Base-by-base conservation (phyloP, 306 rosid genomes). In the Lithocarpus polystachyus region DNA sequence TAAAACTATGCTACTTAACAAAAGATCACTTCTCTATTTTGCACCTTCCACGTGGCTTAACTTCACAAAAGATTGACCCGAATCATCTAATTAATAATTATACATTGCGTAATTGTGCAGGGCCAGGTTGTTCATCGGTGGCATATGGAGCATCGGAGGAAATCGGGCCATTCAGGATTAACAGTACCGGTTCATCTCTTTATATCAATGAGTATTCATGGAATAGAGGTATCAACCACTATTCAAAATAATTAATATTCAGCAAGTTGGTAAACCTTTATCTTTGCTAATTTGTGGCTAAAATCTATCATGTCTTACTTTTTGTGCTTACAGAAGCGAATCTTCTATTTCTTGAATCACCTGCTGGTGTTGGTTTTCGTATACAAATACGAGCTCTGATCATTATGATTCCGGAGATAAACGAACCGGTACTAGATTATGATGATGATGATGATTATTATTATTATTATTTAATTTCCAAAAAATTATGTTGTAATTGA, bases 141-240 rank as follows among this genome's bases (percentile, higher is more conserved):
- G 97, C 93, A 80, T 93, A 88, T 77, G 98, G 98, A 60, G 97
- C 98, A 76, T 93, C 98, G 57, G 98, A 93, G 87, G 98, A 93
- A 85, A 90, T 93, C 51, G 98, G 98, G 12, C 98, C 98, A 20
- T 93, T 93, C 77, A 80, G 90, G 20, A 86, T 93, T 56, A 89
- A 89, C 76, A 86, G 61, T 80, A 89, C 89, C 60, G 88, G 86
- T 37, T 84, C 86, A 76, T 89, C 97, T 76, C 89, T 93, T 10
- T 89, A 79, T 81, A 93, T 87, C n/a, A 91, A 91, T 77, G 80
- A 80, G 76, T 77, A 87, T 78, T 88, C 98, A 56, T 93, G 98
- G 97, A 91, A 91, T 72, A 82, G 29, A 89, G 98, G 98, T 93
- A 73, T 18, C 68, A 62, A 12, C 31, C 70, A 26, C 68, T 73